phyloP scores from a whole-genome alignment of 257 asterid species.

The Petrea volubilis region DNA sequence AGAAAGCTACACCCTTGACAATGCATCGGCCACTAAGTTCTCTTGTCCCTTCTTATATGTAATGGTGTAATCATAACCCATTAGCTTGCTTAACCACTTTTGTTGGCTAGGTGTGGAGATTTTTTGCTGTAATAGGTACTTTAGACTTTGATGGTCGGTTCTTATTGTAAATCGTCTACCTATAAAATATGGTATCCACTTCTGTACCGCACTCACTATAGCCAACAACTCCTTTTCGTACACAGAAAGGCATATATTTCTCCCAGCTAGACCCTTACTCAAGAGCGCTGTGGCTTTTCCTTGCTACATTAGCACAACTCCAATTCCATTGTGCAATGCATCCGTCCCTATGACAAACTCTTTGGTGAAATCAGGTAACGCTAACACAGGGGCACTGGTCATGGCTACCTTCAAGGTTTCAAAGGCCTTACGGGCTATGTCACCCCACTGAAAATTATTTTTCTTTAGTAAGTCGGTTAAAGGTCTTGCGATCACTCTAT shows the following conservation, averaged over 20 bases:
- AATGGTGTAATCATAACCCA: not conserved
- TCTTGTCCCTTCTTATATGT: too few relatives aligned
- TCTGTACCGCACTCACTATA: not conserved
- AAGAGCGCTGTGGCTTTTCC: not conserved
- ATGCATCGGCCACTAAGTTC: too few relatives aligned
- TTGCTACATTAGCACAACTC: not conserved
- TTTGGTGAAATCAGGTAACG: not conserved
- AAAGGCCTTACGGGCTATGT: not conserved
- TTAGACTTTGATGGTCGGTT: not conserved
- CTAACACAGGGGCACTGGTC: not conserved
- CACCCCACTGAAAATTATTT: not conserved
- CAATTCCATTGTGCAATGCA: not conserved
- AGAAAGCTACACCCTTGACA: too few relatives aligned
- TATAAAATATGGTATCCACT: not conserved
- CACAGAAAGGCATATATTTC: not conserved
- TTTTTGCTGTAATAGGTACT: not conserved
- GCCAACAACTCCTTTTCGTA: conserved; percentile 12
- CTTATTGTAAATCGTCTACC: not conserved
- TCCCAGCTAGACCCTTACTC: not conserved
- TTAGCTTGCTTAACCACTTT: not conserved
- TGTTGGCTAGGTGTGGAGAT: not conserved
- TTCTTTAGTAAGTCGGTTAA: not conserved
- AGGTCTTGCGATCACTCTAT: not conserved
- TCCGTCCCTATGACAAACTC: not conserved
- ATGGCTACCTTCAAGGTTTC: not conserved